Evolutionary conservation across 164 flowering plant species (phyloP).

Genomic region (Chimonanthus salicifolius): DNA sequence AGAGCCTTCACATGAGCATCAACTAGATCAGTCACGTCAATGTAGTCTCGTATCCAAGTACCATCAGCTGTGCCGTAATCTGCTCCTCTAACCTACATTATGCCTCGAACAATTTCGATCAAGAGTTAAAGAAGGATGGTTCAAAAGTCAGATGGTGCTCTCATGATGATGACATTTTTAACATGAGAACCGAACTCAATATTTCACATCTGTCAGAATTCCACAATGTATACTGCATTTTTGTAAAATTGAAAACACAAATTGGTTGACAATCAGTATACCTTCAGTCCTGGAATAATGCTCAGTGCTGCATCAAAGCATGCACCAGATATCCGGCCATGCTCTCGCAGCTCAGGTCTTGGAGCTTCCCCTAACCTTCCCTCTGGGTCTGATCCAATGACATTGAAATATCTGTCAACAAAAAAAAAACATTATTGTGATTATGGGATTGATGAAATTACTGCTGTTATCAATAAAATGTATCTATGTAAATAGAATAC

Average conservation of each 20-base stretch:
- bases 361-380: constrained; percentile 97
- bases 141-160: not conserved
- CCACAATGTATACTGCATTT: not conserved
- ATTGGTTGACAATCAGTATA: constrained; percentile 24
- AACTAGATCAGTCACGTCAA: constrained; percentile 91
- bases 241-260: not conserved
- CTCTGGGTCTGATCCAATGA: constrained; percentile 96
- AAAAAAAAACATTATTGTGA: too few species aligned
- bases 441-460: too few species aligned
- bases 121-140: not conserved
- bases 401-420: constrained; percentile 77
- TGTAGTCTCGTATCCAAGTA: constrained; percentile 87
- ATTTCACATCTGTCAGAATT: not conserved
- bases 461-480: too few species aligned
- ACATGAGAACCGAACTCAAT: not conserved
- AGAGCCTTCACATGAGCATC: constrained; percentile 99
- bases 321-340: constrained; percentile 97
- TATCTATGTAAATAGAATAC: not conserved
- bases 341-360: constrained; percentile 95
- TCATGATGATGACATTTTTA: not conserved
- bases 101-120: too few species aligned
- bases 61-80: constrained; percentile 86
- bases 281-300: constrained; percentile 82
- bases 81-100: constrained; percentile 71
- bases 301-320: constrained; percentile 97